Base-by-base conservation (phyloP, 805 yeast genomes). In the Clavispora phyllophila region DNA sequence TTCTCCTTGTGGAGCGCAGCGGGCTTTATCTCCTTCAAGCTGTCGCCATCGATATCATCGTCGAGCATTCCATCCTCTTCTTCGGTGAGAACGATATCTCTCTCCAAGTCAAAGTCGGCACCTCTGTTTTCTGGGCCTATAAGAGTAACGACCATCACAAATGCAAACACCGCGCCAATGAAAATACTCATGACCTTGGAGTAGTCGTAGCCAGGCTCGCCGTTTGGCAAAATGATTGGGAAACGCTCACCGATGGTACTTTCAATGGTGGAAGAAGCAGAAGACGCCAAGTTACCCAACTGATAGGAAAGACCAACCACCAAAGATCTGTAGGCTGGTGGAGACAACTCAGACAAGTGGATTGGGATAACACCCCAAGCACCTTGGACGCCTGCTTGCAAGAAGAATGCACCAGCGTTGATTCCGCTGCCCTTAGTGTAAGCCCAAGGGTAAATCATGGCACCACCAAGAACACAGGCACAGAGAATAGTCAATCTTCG, bases 331-430 rank as follows among this genome's bases (percentile, higher is more conserved):
- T 81, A 83, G 12, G 51, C 55, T 13, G 67, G 61, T 17, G 63
- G 63, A 12, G 85, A 75, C 39, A 83, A 66, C 60, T 84, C 90
- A 24, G 81, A 68, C 32, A 84, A 64, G 60, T 82, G 81, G 34
- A 81, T 73, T 14, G 89, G 87, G 10, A 78, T 70, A 37, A 83
- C 77, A 47, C 89, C 88, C 84, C 87, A 84, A 5, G 81, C 81
- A 26, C 88, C 89, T 67, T 80, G 82, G 5, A 82, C 84, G 42
- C 77, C 75, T 54, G 76, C 74, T 57, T 81, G 85, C 55, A 82
- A 56, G 65, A 81, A 81, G 62, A 82, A 82, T 5, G 65, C 79
- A 1, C 82, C 81, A 24, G 81, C 84, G 48, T 77, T 70, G 20
- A 79, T 73, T 14, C 72, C 70, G n/a, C 60, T 50, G 26, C 58